phyloP scores from a whole-genome alignment of 768 basidiomycete genomes.

The Tephrocybe sp. region DNA sequence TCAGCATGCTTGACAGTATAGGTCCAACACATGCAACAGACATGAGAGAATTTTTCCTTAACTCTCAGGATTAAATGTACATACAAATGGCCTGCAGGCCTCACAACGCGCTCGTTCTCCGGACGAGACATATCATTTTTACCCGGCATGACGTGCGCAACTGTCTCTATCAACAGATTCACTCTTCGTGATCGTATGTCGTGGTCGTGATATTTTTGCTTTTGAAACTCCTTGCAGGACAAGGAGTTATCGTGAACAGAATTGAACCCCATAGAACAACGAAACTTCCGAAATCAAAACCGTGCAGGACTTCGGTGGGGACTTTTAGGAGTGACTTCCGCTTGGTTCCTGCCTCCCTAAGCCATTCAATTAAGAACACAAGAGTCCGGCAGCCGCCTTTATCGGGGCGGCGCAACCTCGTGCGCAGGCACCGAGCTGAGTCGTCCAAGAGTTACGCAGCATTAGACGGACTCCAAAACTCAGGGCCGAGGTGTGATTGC shows the following conservation, averaged over 20 bases:
- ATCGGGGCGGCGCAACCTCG: not conserved
- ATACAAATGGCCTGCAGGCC: no score
- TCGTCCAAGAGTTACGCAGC: not conserved
- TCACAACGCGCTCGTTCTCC: no score
- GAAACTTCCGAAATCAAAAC: no score
- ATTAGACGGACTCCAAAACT: not conserved
- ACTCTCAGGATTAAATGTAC: not conserved
- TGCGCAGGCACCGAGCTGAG: not conserved
- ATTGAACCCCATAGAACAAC: not conserved
- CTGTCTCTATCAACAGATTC: not conserved
- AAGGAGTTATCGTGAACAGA: not conserved
- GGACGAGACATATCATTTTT: not conserved
- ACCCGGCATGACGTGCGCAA: not conserved
- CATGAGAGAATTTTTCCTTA: not conserved
- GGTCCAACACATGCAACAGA: not conserved
- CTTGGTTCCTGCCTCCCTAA: no score
- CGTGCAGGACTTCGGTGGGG: no score
- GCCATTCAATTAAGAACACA: no score
- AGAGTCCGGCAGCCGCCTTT: not conserved
- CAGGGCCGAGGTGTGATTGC: not conserved
- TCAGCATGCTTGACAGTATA: not conserved
- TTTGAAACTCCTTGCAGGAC: no score
- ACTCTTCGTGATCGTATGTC: no score
- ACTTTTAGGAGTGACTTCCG: no score
- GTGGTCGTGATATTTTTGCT: no score